Evolutionary conservation across 2,329 filamentous ascomycete species (phyloP).

Genomic region (Colletotrichum acutatum): DNA sequence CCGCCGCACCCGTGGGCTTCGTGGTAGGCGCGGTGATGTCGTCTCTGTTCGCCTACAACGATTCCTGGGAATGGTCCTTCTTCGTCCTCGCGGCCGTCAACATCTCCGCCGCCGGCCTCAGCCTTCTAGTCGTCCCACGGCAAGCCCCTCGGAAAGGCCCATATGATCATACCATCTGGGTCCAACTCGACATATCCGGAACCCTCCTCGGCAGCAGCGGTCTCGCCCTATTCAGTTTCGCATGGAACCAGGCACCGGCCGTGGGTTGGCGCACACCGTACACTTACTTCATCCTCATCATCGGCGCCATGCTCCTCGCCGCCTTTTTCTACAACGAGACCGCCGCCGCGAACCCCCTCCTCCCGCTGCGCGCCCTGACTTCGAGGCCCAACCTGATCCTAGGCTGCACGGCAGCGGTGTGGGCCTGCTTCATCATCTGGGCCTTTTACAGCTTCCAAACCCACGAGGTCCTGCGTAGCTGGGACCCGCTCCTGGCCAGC

Average conservation of each 20-base stretch:
- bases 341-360: slow-evolving; percentile 59
- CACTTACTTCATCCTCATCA: slow-evolving; percentile 51
- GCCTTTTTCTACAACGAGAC: slow-evolving; percentile 48
- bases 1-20: slow-evolving; percentile 45
- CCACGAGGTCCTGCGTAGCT: slow-evolving; percentile 54
- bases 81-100: slow-evolving; percentile 16
- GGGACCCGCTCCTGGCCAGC: slow-evolving; percentile 54
- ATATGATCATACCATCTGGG: slow-evolving; percentile 42
- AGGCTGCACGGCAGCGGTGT: slow-evolving; percentile 61
- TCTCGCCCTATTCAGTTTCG: slow-evolving; percentile 61
- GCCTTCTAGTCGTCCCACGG: slow-evolving; percentile 28
- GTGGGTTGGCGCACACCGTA: slow-evolving; percentile 57
- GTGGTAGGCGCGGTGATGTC: slow-evolving; percentile 44
- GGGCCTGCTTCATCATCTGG: slow-evolving; percentile 65
- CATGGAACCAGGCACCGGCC: slow-evolving; percentile 59
- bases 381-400: slow-evolving; percentile 65
- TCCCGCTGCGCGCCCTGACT: slow-evolving; percentile 64
- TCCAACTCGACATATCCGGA: slow-evolving; percentile 45
- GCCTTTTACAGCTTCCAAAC: slow-evolving; percentile 61
- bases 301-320: slow-evolving; percentile 44
- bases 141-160: slow-evolving; percentile 1
- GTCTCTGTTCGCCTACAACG: slow-evolving; percentile 39
- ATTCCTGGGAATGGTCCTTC: slow-evolving; percentile 15
- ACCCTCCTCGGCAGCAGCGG: slow-evolving; percentile 50
- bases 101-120: slow-evolving; percentile 8